Conservation (phyloP, 805 yeast genomes). For the Metahyphopichia silvanorum region DNA sequence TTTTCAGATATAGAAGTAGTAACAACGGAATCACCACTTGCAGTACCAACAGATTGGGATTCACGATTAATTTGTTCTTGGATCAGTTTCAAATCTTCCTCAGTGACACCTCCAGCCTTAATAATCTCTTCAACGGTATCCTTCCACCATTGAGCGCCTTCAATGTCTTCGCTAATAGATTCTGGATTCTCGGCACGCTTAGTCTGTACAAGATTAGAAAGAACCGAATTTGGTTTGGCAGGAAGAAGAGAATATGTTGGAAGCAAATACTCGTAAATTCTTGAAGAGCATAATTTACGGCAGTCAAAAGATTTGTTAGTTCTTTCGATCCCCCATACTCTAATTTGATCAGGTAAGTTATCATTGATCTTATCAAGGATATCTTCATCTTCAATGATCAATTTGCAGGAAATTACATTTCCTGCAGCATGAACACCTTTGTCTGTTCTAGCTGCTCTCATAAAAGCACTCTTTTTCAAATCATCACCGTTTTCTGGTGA, state of each 20-base stretch:
- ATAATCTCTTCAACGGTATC: slow-evolving; percentile 34
- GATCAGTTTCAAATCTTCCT: slow-evolving; percentile 21
- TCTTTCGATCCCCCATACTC: slow-evolving; percentile 91
- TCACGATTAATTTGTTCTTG: slow-evolving; percentile 3
- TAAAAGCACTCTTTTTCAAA: slow-evolving; percentile 80
- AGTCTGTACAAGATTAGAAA: slow-evolving; percentile 57
- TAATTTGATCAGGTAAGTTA: slow-evolving; percentile 76
- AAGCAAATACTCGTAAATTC: slow-evolving; percentile 88
- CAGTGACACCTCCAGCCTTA: slow-evolving; percentile 7
- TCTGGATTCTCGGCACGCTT: slow-evolving; percentile 57
- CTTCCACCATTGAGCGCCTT: slow-evolving; percentile 75
- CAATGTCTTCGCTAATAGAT: slow-evolving; percentile 57
- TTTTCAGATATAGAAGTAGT: too few relatives aligned
- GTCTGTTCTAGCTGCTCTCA: slow-evolving; percentile 86
- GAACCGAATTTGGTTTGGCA: slow-evolving; percentile 74
- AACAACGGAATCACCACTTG: slow-evolving; percentile 2
- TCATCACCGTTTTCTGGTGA: slow-evolving; percentile 85
- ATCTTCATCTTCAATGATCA: slow-evolving; percentile 80
- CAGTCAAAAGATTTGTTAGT: slow-evolving; percentile 91
- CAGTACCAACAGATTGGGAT: neutral
- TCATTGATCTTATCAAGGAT: slow-evolving; percentile 71
- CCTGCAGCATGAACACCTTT: slow-evolving; percentile 99
- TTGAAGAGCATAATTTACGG: slow-evolving; percentile 91
- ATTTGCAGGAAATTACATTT: slow-evolving; percentile 77
- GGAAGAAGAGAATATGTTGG: slow-evolving; percentile 90